Conservation (phyloP, 495 filamentous ascomycete genomes). For the Xanthoparmelia taractica region DNA sequence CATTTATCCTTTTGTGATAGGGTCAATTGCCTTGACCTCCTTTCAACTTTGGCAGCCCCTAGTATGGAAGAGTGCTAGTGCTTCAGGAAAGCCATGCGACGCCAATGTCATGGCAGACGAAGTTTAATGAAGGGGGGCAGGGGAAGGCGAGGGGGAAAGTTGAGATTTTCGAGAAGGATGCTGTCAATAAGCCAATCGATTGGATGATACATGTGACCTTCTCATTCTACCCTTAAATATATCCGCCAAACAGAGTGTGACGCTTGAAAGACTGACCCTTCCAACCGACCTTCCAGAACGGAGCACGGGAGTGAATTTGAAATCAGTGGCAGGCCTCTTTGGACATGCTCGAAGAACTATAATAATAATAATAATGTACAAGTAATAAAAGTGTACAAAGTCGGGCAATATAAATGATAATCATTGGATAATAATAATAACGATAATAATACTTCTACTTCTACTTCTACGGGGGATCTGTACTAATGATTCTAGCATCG, state of each 20-base stretch:
- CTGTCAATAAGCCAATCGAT: neutral
- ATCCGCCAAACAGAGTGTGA: constrained; percentile 2
- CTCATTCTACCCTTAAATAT: neutral
- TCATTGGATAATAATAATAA: too few species aligned
- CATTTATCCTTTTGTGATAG: neutral
- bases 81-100: constrained; percentile 2
- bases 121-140: neutral
- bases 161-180: neutral
- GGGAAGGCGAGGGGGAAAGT: neutral
- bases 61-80: neutral
- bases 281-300: neutral
- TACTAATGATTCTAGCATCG: too few species aligned
- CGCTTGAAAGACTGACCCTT: neutral
- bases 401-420: too few species aligned
- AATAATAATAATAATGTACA: too few species aligned
- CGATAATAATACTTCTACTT: too few species aligned
- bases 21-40: neutral
- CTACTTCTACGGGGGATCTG: too few species aligned
- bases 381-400: too few species aligned
- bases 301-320: neutral
- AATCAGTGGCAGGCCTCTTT: neutral
- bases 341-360: neutral
- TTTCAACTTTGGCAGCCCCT: constrained; percentile 2
- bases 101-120: neutral
- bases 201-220: neutral